Evolutionary conservation across 352 stramenopile species (phyloP).

Genomic region (Pythium sukuiense): DNA sequence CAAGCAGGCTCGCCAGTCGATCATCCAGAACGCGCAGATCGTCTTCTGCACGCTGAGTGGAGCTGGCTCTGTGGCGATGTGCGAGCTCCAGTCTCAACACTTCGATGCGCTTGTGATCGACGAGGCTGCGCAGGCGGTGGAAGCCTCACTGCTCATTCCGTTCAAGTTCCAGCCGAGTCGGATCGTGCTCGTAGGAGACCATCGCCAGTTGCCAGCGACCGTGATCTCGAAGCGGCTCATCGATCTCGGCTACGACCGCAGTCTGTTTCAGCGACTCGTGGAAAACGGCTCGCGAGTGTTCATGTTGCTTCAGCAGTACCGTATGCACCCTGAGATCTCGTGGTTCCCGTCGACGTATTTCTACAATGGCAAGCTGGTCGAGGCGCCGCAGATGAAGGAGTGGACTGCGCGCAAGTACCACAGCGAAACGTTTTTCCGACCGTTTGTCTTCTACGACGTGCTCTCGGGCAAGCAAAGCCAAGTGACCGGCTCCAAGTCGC

Average conservation of each 20-base stretch:
- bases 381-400: slow-evolving; percentile 74
- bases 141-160: slow-evolving; percentile 96
- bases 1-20: slow-evolving; percentile 59
- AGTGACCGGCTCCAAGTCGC: slow-evolving; percentile 67
- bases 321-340: slow-evolving; percentile 96
- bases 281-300: slow-evolving; percentile 65
- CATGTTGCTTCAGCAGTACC: slow-evolving; percentile 96
- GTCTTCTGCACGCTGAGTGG: slow-evolving; percentile 87
- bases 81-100: slow-evolving; percentile 83
- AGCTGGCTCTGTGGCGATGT: slow-evolving; percentile 74
- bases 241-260: slow-evolving; percentile 88
- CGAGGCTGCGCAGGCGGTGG: slow-evolving; percentile 96
- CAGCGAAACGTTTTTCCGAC: slow-evolving; percentile 42
- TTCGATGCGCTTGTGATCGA: slow-evolving; percentile 98
- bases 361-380: slow-evolving; percentile 93
- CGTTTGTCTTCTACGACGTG: slow-evolving; percentile 74
- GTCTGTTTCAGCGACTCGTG: slow-evolving; percentile 97
- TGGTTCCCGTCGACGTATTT: slow-evolving; percentile 94
- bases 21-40: slow-evolving; percentile 77
- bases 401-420: slow-evolving; percentile 73
- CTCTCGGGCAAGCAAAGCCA: slow-evolving; percentile 60
- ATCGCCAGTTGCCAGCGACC: slow-evolving; percentile 97
- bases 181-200: slow-evolving; percentile 91
- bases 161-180: slow-evolving; percentile 89
- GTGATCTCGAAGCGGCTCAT: slow-evolving; percentile 93